Base-by-base conservation (phyloP, 192 early-diverging fungal genomes). In the Pilobolus umbonatus region DNA sequence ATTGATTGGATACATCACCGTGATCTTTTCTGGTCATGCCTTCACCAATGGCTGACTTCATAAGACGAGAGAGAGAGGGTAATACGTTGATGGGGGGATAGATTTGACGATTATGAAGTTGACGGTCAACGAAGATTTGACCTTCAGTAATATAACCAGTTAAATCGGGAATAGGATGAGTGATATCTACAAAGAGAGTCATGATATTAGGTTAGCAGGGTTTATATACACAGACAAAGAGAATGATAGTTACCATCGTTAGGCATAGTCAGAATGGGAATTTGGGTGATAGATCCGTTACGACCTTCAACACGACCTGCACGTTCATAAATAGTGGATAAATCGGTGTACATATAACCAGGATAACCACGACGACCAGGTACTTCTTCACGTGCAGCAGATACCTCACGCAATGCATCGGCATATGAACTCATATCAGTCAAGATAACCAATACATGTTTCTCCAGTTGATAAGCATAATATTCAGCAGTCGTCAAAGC, bases 321-420 rank as follows among this genome's bases (percentile, higher is more conserved):
- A 69, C 96, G 88, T 77, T 99, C 96, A 68, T 99, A 99, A 66
- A 99, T 99, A 55, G 95, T 99, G 22, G 96, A 94, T 79, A 99
- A 85, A 86, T 99, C 96, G 8, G 96, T 99, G 81, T 99, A 99
- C 96, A 99, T 99, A 72, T 99, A 99, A 79, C 96, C 96, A 15
- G 96, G 96, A 78, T 99, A 99, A 64, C 96, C 96, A 73, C 95
- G 92, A 72, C 96, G 92, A 71, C 96, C 96, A 6, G 96, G 96
- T 2, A 99, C 96, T 81, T 99, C 96, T 80, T 99, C 96, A 76
- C 96, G 91, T 14, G 95, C 95, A 61, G 96, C 95, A 60, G 96
- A 99, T 39, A 98, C 88, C 68, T 99, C 96, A 88, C 96, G 95
- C 72, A 99, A 80, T 4, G 96, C 96, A 79, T 99, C 96, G 14